Evolutionary conservation across 2,329 filamentous ascomycete genomes (phyloP).

Genomic region (Sporothrix sp.): DNA sequence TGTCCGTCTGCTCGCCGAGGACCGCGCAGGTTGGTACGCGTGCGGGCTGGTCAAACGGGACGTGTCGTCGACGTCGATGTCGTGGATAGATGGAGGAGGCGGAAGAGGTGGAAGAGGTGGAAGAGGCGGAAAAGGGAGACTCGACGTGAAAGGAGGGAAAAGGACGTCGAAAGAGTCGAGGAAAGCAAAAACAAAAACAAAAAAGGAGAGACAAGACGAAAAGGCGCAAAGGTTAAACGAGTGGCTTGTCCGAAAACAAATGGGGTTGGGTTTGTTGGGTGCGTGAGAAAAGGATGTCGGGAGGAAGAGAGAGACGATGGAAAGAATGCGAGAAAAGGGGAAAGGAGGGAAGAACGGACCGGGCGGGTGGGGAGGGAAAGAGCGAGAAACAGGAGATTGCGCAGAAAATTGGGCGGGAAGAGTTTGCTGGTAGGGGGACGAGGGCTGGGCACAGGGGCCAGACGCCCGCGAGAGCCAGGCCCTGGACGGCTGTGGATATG

Average conservation of each 20-base stretch:
- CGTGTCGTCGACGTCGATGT: background rate
- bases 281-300: slow-evolving; percentile 9
- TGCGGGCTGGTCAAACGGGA: too few relatives aligned
- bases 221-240: slow-evolving; percentile 1
- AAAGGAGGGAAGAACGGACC: slow-evolving; percentile 6
- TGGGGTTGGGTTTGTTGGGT: slow-evolving; percentile 4
- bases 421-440: background rate
- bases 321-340: slow-evolving; percentile 5
- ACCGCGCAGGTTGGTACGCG: too few relatives aligned
- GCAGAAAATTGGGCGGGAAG: slow-evolving; percentile 1
- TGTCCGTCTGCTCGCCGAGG: too few relatives aligned
- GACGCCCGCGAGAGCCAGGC: too few relatives aligned
- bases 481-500: slow-evolving; percentile 6
- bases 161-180: background rate
- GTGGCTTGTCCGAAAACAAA: slow-evolving; percentile 4
- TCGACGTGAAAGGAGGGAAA: background rate
- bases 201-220: slow-evolving; percentile 2
- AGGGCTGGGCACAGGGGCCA: background rate
- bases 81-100: background rate
- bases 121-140: too few relatives aligned
- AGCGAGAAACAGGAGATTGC: slow-evolving; percentile 10
- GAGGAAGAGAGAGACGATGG: slow-evolving; percentile 1
- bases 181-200: background rate
- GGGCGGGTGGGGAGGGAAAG: slow-evolving; percentile 3
- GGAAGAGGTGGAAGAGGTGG: too few relatives aligned